Base-by-base conservation (phyloP, 2,329 filamentous ascomycete genomes). In the Periconia macrospinosa region DNA sequence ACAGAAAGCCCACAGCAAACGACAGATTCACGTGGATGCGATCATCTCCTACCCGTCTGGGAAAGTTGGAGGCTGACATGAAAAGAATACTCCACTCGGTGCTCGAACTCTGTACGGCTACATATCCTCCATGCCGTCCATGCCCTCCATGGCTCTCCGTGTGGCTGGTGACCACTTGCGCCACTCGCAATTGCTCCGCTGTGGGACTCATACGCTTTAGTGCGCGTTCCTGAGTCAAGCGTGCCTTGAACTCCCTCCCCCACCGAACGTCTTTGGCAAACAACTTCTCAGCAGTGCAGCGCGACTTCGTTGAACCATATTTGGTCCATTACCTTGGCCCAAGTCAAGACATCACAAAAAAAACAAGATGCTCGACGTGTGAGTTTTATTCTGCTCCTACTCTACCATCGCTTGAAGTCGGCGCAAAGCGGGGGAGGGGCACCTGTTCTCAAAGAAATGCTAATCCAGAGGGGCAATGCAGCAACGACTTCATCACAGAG, bases 401-500 rank as follows among this genome's bases (percentile, higher is more conserved):
- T 13, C 33, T 37, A 14, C 33, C 11, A 37, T 13, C 33, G 3
- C 11, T 37, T 6, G 11, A 37, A 18, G 23, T n/a, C 37, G 33
- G 23, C 14, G 37, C 41, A 18, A 11, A 18, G 42, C 20, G 17
- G 23, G 42, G 23, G 23, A 35, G 41, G 41, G 47, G 37, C 30
- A 45, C 15, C 15, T 8, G n/a, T 30, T 45, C 30, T 3, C 8
- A 30, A 37, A 30, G 20, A 41, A 35, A 42, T 44, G 48, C 59
- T 67, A 49, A 67, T 47, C 53, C 55, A 43, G 53, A 40, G 61
- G 59, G 61, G 59, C 47, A 58, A 45, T 37, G 77, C 68, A 73
- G 79, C 54, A 78, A 80, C 67, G 79, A 81, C 67, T 81, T 81
- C 70, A 80, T 81, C 66, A 71, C 84, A 72, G 91, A 97, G 76